Base-by-base conservation (phyloP, 2,329 filamentous ascomycete species). In the Hymenoscyphus linearis region DNA sequence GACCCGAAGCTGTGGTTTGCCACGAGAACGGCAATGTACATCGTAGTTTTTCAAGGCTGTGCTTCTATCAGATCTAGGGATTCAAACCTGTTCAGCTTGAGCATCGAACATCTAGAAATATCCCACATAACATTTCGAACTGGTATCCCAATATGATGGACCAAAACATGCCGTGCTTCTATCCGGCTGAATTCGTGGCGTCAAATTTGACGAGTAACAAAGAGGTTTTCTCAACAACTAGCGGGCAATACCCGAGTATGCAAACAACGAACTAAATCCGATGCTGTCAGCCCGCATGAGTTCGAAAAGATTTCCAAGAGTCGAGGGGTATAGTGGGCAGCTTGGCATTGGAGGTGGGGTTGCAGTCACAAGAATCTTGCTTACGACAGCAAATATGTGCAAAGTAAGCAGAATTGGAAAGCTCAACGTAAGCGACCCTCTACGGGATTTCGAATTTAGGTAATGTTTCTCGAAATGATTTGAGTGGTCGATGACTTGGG, bases 371-470 rank as follows among this genome's bases (percentile, higher is more conserved):
- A 36, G 27, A 34, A 5, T 44, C 37, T 25, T 47, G 55, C 52
- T 47, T 35, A 50, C 27, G 57, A 52, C 44, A 58, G 57, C 57
- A 58, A 22, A 58, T 26, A 22, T 9, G 26, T 58, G 57, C 57
- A 50, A 27, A 57, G n/a, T 57, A 57, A 50, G 55, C 55, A 57
- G 26, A 25, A 37, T 22, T 44, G 31, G 44, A 57, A 27, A 34
- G 26, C 47, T 57, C 40, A 26, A 58, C 57, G 57, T 58, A 58
- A 58, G 57, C 57, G 31, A 47, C 10, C 57, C 35, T 22, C 22
- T 16, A 26, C 12, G 14, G 7, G 47, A 31, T 18, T 27, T 52
- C 25, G 13, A 27, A 37, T 57, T 57, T 57, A 57, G 55, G 55
- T 57, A 57, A 57, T 47, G 55, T 4, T 18, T 14, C 34, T 57